Evolutionary conservation across 768 basidiomycete species (phyloP).

Genomic region (Cytidiella melzeri): DNA sequence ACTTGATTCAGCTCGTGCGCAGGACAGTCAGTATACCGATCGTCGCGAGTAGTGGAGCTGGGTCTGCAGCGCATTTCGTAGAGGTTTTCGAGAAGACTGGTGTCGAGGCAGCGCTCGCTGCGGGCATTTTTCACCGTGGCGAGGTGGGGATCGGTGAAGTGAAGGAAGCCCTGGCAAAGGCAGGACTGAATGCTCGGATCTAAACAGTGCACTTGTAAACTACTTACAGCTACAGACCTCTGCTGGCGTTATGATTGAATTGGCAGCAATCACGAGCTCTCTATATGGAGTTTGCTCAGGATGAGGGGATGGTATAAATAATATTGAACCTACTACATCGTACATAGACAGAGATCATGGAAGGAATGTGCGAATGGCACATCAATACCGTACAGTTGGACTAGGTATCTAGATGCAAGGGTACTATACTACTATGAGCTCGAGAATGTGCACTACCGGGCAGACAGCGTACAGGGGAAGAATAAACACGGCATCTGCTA

Average conservation of each 20-base stretch:
- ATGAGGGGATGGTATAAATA: too few species aligned
- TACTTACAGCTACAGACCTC: background rate
- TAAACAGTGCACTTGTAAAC: background rate
- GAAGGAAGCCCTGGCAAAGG: conserved; percentile 49
- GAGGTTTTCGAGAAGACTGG: conserved; percentile 75
- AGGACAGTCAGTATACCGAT: conserved; percentile 81
- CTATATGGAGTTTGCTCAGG: too few species aligned
- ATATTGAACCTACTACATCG: background rate
- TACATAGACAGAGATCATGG: background rate
- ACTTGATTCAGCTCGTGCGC: conserved; percentile 73
- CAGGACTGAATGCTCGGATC: conserved; percentile 44
- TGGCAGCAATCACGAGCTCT: too few species aligned
- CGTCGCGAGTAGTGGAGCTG: conserved; percentile 93
- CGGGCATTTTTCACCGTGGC: conserved; percentile 92
- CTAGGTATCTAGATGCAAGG: background rate
- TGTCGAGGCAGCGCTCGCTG: conserved; percentile 90
- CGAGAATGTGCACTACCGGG: too few species aligned
- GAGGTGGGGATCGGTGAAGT: conserved; percentile 83
- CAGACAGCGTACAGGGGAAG: too few species aligned
- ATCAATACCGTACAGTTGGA: background rate
- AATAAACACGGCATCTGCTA: too few species aligned
- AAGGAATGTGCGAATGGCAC: background rate
- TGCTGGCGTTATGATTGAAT: too few species aligned
- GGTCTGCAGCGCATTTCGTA: conserved; percentile 75
- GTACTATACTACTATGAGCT: background rate